Evolutionary conservation across 345 rosid genomes (phyloP).

Genomic region (Brassica rapa): DNA sequence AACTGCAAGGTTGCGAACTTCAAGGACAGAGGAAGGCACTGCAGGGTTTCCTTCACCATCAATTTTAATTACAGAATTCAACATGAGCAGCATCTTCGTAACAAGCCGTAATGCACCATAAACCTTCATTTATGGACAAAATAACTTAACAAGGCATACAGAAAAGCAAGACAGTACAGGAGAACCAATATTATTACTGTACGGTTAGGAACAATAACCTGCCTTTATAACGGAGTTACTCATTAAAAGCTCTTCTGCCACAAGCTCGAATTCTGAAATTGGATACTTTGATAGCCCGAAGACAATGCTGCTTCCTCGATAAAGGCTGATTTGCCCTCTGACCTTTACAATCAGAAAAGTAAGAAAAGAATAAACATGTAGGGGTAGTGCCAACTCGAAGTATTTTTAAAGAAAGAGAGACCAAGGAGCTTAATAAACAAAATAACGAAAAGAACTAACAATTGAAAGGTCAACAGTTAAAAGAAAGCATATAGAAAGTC

Average conservation of each 20-base stretch:
- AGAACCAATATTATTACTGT: slow-evolving; percentile 8
- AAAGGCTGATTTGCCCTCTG: slow-evolving; percentile 89
- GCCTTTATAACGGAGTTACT: slow-evolving; percentile 94
- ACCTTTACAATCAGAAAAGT: slow-evolving; percentile 56
- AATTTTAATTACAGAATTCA: slow-evolving; percentile 88
- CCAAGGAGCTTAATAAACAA: slow-evolving; percentile 1
- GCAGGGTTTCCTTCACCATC: slow-evolving; percentile 93
- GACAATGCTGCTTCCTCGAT: slow-evolving; percentile 79
- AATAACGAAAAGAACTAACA: neutral
- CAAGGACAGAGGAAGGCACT: slow-evolving; percentile 86
- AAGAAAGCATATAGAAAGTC: slow-evolving; percentile 1
- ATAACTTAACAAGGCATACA: neutral
- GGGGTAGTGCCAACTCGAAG: neutral
- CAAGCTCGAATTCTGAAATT: slow-evolving; percentile 96
- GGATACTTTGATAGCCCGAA: slow-evolving; percentile 87
- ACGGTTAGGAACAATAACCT: slow-evolving; percentile 38
- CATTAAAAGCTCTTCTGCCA: slow-evolving; percentile 96
- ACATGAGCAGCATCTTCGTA: slow-evolving; percentile 91
- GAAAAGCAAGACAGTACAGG: neutral
- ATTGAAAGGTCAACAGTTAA: neutral
- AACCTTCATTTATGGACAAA: slow-evolving; percentile 58
- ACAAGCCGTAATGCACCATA: slow-evolving; percentile 94
- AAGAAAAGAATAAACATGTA: neutral
- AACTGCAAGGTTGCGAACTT: slow-evolving; percentile 95
- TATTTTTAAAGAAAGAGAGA: neutral